Evolutionary conservation across 169 alveolate genomes (phyloP), one percentile per base, ranked within the genome.

Genomic region (Pseudocohnilembus persalinus): DNA sequence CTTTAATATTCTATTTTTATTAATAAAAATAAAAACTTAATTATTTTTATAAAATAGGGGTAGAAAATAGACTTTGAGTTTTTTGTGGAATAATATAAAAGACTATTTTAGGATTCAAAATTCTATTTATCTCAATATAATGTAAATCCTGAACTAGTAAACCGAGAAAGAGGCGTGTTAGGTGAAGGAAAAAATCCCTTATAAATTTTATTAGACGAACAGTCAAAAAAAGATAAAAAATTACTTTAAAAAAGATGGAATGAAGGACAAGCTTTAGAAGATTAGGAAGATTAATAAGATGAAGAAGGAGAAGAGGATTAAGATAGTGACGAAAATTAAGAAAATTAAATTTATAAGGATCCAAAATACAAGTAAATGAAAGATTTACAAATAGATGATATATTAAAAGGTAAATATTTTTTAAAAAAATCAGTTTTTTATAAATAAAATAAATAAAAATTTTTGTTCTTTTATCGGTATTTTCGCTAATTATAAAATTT

Each of bases 71-170:
- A 4, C 4, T 49, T 49, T 49, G 68, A 49, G 20, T 49, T 11
- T 20, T 49, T 49, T 49, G 68, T 49, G 20, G 72, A 49, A 29
- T 74, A 73, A 33, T 77, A 80, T 63, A 64, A 63, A 26, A 65
- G 35, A 73, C 33, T 79, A 11, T 65, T 73, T 49, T 74, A 74
- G 29, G 81, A 86, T 76, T 74, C 80, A 11, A 86, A 78, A 86
- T 86, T 74, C 49, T 86, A 86, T 64, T 74, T 77, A 74, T 86
- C 90, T 0, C 90, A 85, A 1, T 86, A 86, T 81, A 83, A 86
- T 81, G 87, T 86, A 15, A 85, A 86, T 32, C 90, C 90, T 11
- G 34, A 28, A 33, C 31, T 74, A 49, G 87, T 81, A 35, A 85
- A 86, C 25, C 80, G 87, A 75, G 74, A 49, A 29, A 73, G 32